These are phyloP conservation scores for Lagerstroemia speciosa DNA, from an alignment of 345 rosid species.

Conservation along the genomic window DNA sequence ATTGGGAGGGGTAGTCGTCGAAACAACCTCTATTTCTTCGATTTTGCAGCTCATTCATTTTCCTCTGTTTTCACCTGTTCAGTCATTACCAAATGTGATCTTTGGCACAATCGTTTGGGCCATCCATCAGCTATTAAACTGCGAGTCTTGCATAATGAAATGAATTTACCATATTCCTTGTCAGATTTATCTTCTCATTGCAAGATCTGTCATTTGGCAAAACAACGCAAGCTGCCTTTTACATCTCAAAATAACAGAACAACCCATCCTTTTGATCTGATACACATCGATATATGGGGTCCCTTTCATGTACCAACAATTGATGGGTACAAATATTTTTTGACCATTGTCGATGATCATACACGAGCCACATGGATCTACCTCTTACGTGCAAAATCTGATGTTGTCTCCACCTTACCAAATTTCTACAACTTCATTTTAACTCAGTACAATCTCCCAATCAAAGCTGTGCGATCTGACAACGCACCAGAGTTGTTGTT, in stretches of 20 bases:
- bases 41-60: no score
- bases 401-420: not conserved
- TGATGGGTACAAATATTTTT: not conserved
- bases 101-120: not conserved
- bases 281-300: conserved; percentile 8
- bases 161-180: no score
- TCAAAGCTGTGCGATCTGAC: not conserved
- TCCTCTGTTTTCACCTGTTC: not conserved
- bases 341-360: not conserved
- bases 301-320: not conserved
- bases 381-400: not conserved
- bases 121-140: not conserved
- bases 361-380: not conserved
- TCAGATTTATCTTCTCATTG: no score
- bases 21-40: not conserved
- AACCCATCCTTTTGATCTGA: not conserved
- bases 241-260: not conserved
- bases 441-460: not conserved
- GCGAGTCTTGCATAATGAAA: no score
- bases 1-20: not conserved
- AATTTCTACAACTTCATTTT: not conserved
- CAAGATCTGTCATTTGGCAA: no score
- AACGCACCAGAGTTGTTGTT: not conserved
- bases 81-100: not conserved
- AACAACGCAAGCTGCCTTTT: not conserved